Base-by-base conservation (phyloP, 768 basidiomycete species). In the Coprinopsis cinerea region DNA sequence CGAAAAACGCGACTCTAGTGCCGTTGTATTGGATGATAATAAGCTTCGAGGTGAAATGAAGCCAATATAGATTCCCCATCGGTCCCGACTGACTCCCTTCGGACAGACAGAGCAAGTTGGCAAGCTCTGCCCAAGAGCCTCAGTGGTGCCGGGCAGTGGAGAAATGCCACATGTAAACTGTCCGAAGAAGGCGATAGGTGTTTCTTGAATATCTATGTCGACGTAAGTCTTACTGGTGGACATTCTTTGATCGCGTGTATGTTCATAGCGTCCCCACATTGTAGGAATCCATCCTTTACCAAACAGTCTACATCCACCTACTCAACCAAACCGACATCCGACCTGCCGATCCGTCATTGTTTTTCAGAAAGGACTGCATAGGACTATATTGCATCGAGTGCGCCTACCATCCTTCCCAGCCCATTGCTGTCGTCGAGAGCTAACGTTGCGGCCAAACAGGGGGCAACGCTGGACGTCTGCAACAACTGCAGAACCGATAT, bases 281-380 rank as follows among this genome's bases (percentile, higher is more conserved):
- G 24, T 64, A 91, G 85, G 84, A 86, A 66, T 77, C 78, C 22
- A 81, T 81, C 27, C 65, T 90, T 32, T 87, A 82, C 60, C 83
- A 87, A 60, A 85, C 85, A 7, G 70, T 89, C 47, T 80, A 81
- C 60, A 70, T 88, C 49, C 83, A 91, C 60, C 69, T 83, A 40
- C 72, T 91, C 42, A 75, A 81, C 53, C 83, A 89, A 58, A 88
- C 88, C 25, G 90, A 92, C 61, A 83, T 94, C 53, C 81, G 87
- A n/a, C 73, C 72, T 28, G 77, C 79, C 24, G 87, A 93, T 60
- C 74, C 73, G 44, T 91, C 90, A 0, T 62, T 92, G 5, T 88
- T 92, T 64, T 81, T 80, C 57, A 76, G 83, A 37, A 84, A 86
- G 56, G 76, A 89, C 58, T 88, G 86, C 59, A 64, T 93, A 34